These are phyloP conservation scores for Diaporthe sp. DNA, from an alignment of 2,329 filamentous ascomycete species.

Conservation along the genomic window DNA sequence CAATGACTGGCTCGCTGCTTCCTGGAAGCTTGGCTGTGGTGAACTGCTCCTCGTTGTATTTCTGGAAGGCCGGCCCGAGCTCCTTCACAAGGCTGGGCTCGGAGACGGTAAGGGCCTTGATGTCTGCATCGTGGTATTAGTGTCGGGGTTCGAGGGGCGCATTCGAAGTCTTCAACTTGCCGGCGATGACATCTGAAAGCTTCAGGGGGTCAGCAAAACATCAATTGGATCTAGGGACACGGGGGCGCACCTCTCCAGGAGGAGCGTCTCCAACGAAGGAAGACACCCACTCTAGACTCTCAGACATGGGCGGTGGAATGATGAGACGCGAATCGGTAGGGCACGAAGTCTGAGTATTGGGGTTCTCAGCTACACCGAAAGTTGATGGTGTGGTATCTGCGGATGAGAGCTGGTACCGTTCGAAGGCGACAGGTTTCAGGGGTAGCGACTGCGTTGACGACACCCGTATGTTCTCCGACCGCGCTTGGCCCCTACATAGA, in stretches of 20 bases:
- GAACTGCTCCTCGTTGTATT: conserved; percentile 97
- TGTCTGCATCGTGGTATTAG: conserved; percentile 70
- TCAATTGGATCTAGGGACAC: conserved; percentile 30
- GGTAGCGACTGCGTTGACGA: conserved; percentile 29
- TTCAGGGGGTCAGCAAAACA: conserved; percentile 54
- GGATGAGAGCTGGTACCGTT: neutral
- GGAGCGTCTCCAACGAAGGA: conserved; percentile 95
- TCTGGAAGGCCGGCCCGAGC: conserved; percentile 87
- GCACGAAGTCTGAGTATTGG: neutral
- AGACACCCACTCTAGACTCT: conserved; percentile 73
- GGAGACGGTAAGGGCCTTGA: conserved; percentile 85
- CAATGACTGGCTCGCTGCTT: conserved; percentile 83
- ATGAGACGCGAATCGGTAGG: neutral
- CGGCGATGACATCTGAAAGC: conserved; percentile 90
- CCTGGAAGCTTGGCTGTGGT: conserved; percentile 90
- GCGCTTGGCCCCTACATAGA: conserved; percentile 26
- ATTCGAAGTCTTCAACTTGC: conserved; percentile 61
- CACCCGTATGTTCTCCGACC: conserved; percentile 30
- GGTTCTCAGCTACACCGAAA: neutral
- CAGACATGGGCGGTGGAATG: conserved; percentile 49
- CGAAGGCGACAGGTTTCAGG: conserved; percentile 27
- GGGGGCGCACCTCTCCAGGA: conserved; percentile 86
- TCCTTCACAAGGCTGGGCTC: conserved; percentile 77
- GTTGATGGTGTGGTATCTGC: neutral
- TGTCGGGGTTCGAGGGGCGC: neutral